A percentile compares a stretch with the other conserved stretches of the same genome.
These are phyloP conservation scores for Calonectria pseudoreteaudii DNA, from an alignment of 2,329 filamentous ascomycete genomes.

Conservation along the genomic window DNA sequence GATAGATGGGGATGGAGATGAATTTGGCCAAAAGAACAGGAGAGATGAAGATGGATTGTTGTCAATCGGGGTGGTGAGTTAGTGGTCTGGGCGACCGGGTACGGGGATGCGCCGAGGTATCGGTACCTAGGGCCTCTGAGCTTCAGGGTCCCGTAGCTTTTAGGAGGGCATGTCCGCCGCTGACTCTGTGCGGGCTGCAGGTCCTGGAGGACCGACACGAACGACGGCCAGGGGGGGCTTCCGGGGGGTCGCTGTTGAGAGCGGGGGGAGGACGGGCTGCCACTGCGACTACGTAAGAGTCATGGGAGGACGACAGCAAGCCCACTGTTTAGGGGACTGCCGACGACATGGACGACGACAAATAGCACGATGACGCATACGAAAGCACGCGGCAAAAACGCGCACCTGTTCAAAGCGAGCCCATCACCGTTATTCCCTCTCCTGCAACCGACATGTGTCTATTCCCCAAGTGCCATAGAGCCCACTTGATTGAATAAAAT, in stretches of 20 bases:
- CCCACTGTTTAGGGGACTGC: not conserved
- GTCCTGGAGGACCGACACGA: slow-evolving; percentile 22
- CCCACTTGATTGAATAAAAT: not conserved
- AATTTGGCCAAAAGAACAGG: slow-evolving; percentile 23
- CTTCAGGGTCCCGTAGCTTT: slow-evolving; percentile 14
- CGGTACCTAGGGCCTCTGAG: slow-evolving; percentile 20
- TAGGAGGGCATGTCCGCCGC: slow-evolving; percentile 16
- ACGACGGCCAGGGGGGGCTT: slow-evolving; percentile 22
- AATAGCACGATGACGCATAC: not conserved
- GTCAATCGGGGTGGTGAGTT: slow-evolving; percentile 20
- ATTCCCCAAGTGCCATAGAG: not conserved
- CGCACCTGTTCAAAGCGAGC: not conserved
- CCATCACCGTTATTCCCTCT: not conserved
- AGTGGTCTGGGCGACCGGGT: slow-evolving; percentile 7
- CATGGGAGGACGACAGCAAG: not conserved
- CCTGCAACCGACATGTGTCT: not conserved
- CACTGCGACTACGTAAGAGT: slow-evolving; percentile 10
- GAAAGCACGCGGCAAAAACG: not conserved
- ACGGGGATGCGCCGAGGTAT: slow-evolving; percentile 17
- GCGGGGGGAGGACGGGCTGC: not conserved
- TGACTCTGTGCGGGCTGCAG: slow-evolving; percentile 10
- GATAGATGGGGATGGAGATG: slow-evolving; percentile 23
- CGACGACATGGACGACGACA: not conserved
- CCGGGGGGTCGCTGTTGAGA: slow-evolving; percentile 16
- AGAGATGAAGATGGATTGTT: slow-evolving; percentile 27